Percentiles rank a stretch among this genome's conserved stretches.
These are phyloP conservation scores for Fusarium zealandicum DNA, from an alignment of 2,329 filamentous ascomycete genomes.

Conservation along the genomic window DNA sequence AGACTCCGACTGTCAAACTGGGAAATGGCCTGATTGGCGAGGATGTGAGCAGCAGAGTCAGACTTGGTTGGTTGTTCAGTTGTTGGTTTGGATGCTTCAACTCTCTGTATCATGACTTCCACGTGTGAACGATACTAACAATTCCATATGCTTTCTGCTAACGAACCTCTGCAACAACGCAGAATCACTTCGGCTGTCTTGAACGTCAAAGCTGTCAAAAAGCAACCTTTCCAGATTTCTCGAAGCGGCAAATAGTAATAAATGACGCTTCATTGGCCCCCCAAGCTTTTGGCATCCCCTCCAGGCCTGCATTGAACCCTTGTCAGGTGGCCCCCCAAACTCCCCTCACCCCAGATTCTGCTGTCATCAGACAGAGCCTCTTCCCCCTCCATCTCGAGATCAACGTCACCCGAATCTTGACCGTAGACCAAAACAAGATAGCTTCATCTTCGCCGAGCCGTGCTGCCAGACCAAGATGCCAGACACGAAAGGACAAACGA, in stretches of 20 bases:
- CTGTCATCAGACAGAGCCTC: constrained; percentile 32
- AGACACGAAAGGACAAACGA: not conserved
- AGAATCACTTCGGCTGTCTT: too few relatives aligned
- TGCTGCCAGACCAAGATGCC: not conserved
- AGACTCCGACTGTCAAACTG: too few relatives aligned
- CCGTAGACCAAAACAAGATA: constrained; percentile 24
- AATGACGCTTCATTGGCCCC: constrained; percentile 27
- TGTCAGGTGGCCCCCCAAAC: constrained; percentile 19
- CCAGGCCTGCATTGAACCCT: constrained; percentile 25
- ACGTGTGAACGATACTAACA: too few relatives aligned
- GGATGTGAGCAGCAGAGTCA: not conserved
- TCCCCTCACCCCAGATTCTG: constrained; percentile 31
- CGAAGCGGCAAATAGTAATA: constrained; percentile 24
- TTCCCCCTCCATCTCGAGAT: constrained; percentile 14
- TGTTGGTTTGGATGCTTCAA: not conserved
- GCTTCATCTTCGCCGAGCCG: too few relatives aligned
- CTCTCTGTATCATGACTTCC: too few relatives aligned
- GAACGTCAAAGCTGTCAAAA: too few relatives aligned
- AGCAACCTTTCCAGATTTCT: too few relatives aligned
- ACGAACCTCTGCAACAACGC: too few relatives aligned
- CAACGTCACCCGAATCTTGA: constrained; percentile 14
- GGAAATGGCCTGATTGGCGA: constrained; percentile 7
- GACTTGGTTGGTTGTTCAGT: not conserved
- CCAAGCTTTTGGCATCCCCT: constrained; percentile 4
- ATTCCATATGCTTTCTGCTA: too few relatives aligned